These are phyloP conservation scores for Colletotrichum viniferum DNA, from an alignment of 2,329 filamentous ascomycete genomes.

Conservation along the genomic window DNA sequence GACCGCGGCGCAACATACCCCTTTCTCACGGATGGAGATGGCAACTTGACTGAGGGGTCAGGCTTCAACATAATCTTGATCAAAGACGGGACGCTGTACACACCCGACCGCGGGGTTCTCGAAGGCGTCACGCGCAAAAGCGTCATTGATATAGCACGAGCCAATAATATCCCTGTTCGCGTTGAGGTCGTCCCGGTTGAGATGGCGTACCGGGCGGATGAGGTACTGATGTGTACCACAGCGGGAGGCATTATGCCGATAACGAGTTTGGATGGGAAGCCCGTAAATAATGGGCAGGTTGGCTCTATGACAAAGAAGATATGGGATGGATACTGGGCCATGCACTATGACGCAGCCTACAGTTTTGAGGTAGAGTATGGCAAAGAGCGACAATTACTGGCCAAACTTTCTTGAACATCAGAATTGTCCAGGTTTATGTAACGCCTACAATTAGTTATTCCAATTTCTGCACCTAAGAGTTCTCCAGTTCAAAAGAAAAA, in stretches of 20 bases:
- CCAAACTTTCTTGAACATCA: too few relatives aligned
- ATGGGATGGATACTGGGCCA: conserved; percentile 55
- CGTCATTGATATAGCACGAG: conserved; percentile 46
- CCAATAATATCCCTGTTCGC: conserved; percentile 36
- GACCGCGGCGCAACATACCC: conserved; percentile 52
- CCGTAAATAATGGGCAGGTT: conserved; percentile 44
- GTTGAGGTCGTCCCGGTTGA: conserved; percentile 47
- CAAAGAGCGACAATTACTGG: too few relatives aligned
- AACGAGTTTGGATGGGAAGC: conserved; percentile 46
- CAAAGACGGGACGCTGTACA: conserved; percentile 48
- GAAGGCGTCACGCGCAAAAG: conserved; percentile 53
- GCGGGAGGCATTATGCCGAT: conserved; percentile 60
- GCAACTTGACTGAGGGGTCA: conserved; percentile 53
- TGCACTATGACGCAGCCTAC: conserved; percentile 45
- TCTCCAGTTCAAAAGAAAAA: too few relatives aligned
- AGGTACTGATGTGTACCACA: conserved; percentile 58
- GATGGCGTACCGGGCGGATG: conserved; percentile 45
- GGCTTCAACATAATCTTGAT: conserved; percentile 53
- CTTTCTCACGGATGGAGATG: conserved; percentile 54
- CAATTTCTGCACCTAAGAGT: too few relatives aligned
- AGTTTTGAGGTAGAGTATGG: conserved; percentile 34
- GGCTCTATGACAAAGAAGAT: conserved; percentile 51
- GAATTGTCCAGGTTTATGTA: too few relatives aligned
- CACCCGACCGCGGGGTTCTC: conserved; percentile 50
- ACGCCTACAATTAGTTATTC: too few relatives aligned